These are phyloP conservation scores for Sechiopsis laciniata DNA, from an alignment of 306 rosid genomes.

Conservation along the genomic window DNA sequence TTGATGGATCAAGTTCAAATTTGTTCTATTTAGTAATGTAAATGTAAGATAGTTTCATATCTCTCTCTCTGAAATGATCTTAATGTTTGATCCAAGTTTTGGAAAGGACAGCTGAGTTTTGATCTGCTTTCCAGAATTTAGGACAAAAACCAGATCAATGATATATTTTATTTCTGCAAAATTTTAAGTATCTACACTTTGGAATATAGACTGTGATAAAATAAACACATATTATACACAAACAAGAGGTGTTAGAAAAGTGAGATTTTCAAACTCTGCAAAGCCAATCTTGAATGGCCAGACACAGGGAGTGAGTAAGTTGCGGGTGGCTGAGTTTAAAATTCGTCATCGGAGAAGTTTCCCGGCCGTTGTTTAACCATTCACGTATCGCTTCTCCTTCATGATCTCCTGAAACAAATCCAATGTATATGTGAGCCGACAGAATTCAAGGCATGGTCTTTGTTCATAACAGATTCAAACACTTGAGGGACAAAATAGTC, in stretches of 20 bases:
- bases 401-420: constrained; percentile 69
- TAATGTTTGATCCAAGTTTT: no score
- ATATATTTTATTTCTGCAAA: background rate
- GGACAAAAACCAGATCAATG: background rate
- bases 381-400: constrained; percentile 84
- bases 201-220: no score
- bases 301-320: constrained; percentile 63
- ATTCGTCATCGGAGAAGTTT: constrained; percentile 86
- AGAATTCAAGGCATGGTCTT: background rate
- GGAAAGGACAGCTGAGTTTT: background rate
- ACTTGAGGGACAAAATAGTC: background rate
- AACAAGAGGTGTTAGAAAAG: background rate
- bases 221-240: constrained; percentile 2
- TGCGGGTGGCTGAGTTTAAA: constrained; percentile 52
- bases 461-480: background rate
- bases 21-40: background rate
- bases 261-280: constrained; percentile 40
- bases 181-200: background rate
- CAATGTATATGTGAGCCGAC: background rate
- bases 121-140: background rate
- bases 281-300: constrained; percentile 88
- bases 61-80: no score
- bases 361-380: constrained; percentile 67
- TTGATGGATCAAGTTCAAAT: background rate
- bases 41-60: background rate